phyloP scores from a whole-genome alignment of 345 rosid genomes.

The Camelina neglecta region DNA sequence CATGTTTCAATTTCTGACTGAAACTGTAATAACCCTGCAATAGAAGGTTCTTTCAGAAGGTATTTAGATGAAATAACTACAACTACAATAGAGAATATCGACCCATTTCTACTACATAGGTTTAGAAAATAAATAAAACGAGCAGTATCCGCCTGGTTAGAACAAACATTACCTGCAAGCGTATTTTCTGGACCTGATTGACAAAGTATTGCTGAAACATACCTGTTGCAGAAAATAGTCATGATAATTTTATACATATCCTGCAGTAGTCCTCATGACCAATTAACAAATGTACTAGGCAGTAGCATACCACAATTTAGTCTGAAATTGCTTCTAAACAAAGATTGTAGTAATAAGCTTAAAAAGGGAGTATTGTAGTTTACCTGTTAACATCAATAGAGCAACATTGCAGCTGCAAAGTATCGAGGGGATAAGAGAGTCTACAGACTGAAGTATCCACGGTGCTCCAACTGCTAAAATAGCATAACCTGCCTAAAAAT shows the following conservation, averaged over 20 bases:
- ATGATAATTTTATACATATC: not conserved
- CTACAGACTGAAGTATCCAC: slow-evolving; percentile 58
- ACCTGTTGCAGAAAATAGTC: slow-evolving; percentile 58
- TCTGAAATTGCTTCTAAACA: slow-evolving; percentile 1
- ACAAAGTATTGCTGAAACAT: slow-evolving; percentile 89
- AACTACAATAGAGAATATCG: not conserved
- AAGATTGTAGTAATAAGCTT: slow-evolving; percentile 12
- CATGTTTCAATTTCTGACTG: slow-evolving; percentile 96
- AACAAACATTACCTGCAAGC: slow-evolving; percentile 67
- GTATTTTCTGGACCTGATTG: slow-evolving; percentile 91
- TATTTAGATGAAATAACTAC: slow-evolving; percentile 6
- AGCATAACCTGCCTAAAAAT: slow-evolving; percentile 77
- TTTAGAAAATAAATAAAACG: not conserved
- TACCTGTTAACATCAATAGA: slow-evolving; percentile 78
- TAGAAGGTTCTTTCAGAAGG: slow-evolving; percentile 21
- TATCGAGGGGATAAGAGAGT: slow-evolving; percentile 56
- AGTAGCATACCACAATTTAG: not conserved
- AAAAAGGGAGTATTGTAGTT: not conserved
- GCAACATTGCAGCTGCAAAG: slow-evolving; percentile 85
- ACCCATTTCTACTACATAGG: slow-evolving; percentile 10
- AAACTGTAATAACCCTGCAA: slow-evolving; percentile 94
- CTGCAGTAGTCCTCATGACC: not conserved
- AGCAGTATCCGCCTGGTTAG: slow-evolving; percentile 11
- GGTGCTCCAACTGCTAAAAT: slow-evolving; percentile 73
- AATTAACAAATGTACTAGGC: not conserved